Evolutionary conservation across 1,284 basidiomycete genomes (phyloP).

Genomic region (Ustilago hordei): DNA sequence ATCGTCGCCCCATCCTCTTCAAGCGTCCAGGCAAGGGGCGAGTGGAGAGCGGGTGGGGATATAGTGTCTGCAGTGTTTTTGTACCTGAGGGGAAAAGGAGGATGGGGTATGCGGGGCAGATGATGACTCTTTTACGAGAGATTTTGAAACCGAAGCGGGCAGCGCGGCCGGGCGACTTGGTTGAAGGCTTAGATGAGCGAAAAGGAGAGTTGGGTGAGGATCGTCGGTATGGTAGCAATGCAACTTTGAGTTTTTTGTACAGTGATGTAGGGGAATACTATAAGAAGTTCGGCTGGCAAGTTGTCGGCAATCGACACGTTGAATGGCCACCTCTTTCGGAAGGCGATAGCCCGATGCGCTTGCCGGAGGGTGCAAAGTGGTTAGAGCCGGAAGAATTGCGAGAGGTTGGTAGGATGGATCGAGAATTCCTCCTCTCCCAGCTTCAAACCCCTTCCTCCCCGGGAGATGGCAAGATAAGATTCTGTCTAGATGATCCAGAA

Average conservation of each 20-base stretch:
- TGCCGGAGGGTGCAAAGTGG: constrained; percentile 25
- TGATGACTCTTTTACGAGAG: constrained; percentile 75
- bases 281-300: constrained; percentile 70
- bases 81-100: constrained; percentile 72
- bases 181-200: constrained; percentile 3
- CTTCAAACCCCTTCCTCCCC: constrained; percentile 6
- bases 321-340: constrained; percentile 32
- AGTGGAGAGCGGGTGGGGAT: constrained; percentile 31
- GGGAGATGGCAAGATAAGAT: constrained; percentile 12
- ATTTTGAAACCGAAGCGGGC: constrained; percentile 65
- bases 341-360: neutral
- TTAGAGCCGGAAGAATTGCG: constrained; percentile 20
- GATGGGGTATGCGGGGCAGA: constrained; percentile 73
- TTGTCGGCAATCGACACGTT: constrained; percentile 34
- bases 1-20: constrained; percentile 34
- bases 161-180: constrained; percentile 8
- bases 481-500: constrained; percentile 45
- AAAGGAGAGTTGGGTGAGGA: constrained; percentile 23
- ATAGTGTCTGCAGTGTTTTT: constrained; percentile 70
- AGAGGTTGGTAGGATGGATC: constrained; percentile 29
- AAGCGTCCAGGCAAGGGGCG: constrained; percentile 11
- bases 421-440: constrained; percentile 26
- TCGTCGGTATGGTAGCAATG: constrained; percentile 70
- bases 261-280: constrained; percentile 78
- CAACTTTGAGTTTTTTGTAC: constrained; percentile 75